Percentiles rank a stretch among this genome's conserved stretches.
Conservation (phyloP, 768 basidiomycete genomes). For the Pulveroboletus ravenelii region DNA sequence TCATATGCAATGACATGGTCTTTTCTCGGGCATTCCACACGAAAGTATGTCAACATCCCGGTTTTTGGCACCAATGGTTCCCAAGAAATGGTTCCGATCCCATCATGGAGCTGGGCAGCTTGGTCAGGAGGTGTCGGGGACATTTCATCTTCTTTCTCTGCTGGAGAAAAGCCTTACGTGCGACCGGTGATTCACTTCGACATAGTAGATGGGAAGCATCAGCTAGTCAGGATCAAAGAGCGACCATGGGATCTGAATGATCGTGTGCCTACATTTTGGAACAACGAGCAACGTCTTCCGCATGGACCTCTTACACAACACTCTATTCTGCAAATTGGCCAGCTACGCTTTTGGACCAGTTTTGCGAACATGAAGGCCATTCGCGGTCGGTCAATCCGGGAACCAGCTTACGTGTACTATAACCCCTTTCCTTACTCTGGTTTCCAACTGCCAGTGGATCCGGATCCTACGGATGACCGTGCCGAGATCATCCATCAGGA, state of each 20-base stretch:
- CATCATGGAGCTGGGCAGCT: constrained; percentile 19
- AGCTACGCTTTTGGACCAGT: constrained; percentile 15
- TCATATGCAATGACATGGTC: constrained; percentile 9
- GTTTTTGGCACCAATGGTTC: constrained; percentile 4
- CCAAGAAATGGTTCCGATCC: constrained; percentile 3
- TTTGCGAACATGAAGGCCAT: not conserved
- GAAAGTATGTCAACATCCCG: not conserved
- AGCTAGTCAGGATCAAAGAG: constrained; percentile 1
- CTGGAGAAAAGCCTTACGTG: not conserved
- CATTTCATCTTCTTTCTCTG: not conserved
- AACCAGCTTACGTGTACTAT: not conserved
- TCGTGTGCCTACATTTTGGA: not conserved
- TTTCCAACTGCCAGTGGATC: not conserved
- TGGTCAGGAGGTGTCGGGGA: not conserved
- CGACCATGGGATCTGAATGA: not conserved
- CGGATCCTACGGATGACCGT: not conserved
- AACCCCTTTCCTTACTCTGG: not conserved
- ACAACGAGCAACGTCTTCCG: not conserved
- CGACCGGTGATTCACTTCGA: constrained; percentile 5
- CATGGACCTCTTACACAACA: not conserved
- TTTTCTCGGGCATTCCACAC: not conserved
- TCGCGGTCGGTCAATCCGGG: not conserved
- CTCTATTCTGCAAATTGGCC: not conserved
- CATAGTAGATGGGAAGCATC: not conserved
- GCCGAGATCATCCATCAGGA: constrained; percentile 5